Evolutionary conservation across 805 yeast species (phyloP).

Genomic region (Starmerella lactis-condensi): DNA sequence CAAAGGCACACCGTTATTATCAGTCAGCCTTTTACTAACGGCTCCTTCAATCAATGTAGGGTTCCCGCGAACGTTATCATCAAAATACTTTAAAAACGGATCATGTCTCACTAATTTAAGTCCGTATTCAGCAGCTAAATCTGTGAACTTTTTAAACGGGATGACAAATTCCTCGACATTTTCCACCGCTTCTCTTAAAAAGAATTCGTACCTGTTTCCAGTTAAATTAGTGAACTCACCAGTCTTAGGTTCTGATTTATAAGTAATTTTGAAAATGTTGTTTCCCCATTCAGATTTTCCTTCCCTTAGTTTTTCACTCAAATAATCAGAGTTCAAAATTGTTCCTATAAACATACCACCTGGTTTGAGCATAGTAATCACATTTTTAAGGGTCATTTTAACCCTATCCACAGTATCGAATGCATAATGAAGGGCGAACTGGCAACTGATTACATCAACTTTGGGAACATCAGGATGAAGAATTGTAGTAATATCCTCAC

Average conservation of each 20-base stretch:
- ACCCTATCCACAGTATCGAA: conserved; percentile 73
- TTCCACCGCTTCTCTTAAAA: conserved; percentile 79
- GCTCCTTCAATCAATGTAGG: conserved; percentile 18
- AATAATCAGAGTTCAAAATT: conserved; percentile 65
- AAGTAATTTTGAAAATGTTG: conserved; percentile 59
- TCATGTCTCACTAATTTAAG: conserved; percentile 51
- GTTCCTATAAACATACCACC: conserved; percentile 92
- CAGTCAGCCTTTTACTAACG: conserved; percentile 30
- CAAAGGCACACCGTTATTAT: conserved; percentile 66
- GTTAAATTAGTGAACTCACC: conserved; percentile 26
- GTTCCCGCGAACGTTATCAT: conserved; percentile 45
- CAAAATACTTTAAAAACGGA: conserved; percentile 67
- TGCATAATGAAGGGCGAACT: conserved; percentile 89
- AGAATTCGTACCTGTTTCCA: conserved; percentile 72
- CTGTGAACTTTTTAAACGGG: conserved; percentile 74
- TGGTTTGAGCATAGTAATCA: conserved; percentile 49
- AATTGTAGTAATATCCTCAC: conserved; percentile 45
- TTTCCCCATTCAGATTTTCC: conserved; percentile 67
- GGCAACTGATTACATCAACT: conserved; percentile 74
- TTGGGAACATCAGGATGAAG: conserved; percentile 62
- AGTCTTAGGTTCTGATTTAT: conserved; percentile 41
- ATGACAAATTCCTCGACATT: conserved; percentile 94
- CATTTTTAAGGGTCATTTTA: conserved; percentile 50
- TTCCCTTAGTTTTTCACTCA: conserved; percentile 34
- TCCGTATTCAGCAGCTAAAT: conserved; percentile 68